phyloP scores from a whole-genome alignment of 306 rosid species.

The Carpinus viminea region DNA sequence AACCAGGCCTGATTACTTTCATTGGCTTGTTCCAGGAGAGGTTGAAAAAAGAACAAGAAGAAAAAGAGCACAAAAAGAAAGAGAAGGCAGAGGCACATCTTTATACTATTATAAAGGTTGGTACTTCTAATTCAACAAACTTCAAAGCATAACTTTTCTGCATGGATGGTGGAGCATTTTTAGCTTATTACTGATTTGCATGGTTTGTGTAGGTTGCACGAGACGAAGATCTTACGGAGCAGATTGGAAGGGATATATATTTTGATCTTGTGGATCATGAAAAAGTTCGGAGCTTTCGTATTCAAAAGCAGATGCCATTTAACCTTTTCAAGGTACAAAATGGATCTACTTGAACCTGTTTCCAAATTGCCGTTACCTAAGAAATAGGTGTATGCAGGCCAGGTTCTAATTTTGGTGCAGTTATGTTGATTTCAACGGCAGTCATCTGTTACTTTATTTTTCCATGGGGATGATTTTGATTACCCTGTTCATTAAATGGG shows the following conservation, averaged over 20 bases:
- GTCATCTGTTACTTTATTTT: background rate
- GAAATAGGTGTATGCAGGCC: background rate
- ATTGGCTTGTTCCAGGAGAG: constrained; percentile 57
- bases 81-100: constrained; percentile 90
- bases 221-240: constrained; percentile 68
- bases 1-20: background rate
- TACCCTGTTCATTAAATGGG: background rate
- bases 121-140: constrained; percentile 12
- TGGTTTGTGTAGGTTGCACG: constrained; percentile 64
- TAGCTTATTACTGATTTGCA: constrained; percentile 18
- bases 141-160: constrained; percentile 7
- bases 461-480: background rate
- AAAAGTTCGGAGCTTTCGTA: constrained; percentile 85
- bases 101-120: constrained; percentile 84
- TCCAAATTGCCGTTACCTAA: background rate
- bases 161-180: background rate
- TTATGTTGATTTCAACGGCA: background rate
- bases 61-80: constrained; percentile 82
- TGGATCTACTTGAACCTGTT: background rate
- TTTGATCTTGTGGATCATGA: constrained; percentile 97
- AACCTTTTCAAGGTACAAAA: constrained; percentile 72
- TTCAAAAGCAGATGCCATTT: constrained; percentile 71
- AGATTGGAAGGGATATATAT: constrained; percentile 84
- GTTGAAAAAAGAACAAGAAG: constrained; percentile 91
- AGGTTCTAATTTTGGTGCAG: background rate